phyloP scores from a whole-genome alignment of 768 basidiomycete species.

The Boletus pseudopeckii region DNA sequence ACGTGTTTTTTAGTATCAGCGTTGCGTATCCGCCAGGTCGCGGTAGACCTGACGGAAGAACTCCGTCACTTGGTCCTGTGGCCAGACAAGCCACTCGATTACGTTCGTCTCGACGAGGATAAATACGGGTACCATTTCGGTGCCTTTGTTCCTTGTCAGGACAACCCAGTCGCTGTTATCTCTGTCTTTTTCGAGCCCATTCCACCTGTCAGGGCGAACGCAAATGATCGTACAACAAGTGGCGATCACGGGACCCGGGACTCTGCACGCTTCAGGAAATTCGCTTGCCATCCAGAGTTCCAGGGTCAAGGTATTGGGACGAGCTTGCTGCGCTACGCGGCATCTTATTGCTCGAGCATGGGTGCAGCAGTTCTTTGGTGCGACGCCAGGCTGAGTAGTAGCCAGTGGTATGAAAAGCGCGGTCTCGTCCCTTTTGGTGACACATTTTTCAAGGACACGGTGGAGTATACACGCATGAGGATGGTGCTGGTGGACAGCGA shows the following conservation, averaged over 20 bases:
- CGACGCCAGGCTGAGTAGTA: constrained; percentile 47
- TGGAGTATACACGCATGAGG: constrained; percentile 58
- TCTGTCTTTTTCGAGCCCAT: constrained; percentile 51
- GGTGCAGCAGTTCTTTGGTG: constrained; percentile 51
- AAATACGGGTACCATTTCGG: constrained; percentile 50
- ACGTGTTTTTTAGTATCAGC: constrained; percentile 6
- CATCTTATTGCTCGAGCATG: constrained; percentile 39
- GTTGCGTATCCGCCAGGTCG: constrained; percentile 32
- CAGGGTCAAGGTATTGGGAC: constrained; percentile 56
- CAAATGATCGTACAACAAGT: constrained; percentile 2
- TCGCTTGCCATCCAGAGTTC: constrained; percentile 50
- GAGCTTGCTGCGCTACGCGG: constrained; percentile 39
- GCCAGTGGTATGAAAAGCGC: constrained; percentile 51
- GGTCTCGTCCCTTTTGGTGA: constrained; percentile 50
- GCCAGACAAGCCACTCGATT: constrained; percentile 47
- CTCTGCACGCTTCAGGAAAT: constrained; percentile 56
- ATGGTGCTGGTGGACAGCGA: constrained; percentile 23
- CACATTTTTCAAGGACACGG: constrained; percentile 49
- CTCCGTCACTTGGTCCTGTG: constrained; percentile 59
- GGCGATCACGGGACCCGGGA: constrained; percentile 1
- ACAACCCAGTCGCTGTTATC: constrained; percentile 48
- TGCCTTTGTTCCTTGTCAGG: constrained; percentile 42
- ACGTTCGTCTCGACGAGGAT: constrained; percentile 54
- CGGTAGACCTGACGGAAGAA: constrained; percentile 41
- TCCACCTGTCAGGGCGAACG: constrained; percentile 16